Evolutionary conservation across 495 filamentous ascomycete genomes (phyloP).

Genomic region (Aspergillus egyptiacus): DNA sequence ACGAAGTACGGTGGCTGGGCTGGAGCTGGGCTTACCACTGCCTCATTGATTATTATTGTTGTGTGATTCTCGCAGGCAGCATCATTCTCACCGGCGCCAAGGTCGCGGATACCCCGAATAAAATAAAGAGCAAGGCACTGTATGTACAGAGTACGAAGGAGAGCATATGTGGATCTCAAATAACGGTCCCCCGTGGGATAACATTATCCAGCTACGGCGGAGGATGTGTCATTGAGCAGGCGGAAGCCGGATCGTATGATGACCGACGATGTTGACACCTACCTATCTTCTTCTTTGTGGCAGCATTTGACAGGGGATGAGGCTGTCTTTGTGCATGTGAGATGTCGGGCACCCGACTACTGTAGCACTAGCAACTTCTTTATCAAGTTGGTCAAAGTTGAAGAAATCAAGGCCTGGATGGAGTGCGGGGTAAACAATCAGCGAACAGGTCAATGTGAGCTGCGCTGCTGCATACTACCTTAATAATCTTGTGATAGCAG

Average conservation of each 20-base stretch:
- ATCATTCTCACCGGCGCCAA: not conserved
- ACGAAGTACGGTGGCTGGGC: not conserved
- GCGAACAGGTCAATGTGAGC: no score
- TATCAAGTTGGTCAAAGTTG: no score
- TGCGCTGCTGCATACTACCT: not conserved
- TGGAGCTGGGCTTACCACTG: not conserved
- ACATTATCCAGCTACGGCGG: not conserved
- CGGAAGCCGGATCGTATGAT: not conserved
- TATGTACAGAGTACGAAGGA: no score
- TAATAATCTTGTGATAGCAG: not conserved
- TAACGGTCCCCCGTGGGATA: no score
- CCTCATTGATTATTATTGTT: not conserved
- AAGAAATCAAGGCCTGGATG: not conserved
- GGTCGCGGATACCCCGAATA: not conserved
- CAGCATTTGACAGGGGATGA: no score
- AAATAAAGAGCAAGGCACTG: not conserved
- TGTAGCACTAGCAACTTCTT: no score
- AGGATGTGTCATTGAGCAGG: not conserved
- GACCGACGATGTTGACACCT: no score
- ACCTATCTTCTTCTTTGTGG: no score
- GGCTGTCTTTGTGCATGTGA: not conserved
- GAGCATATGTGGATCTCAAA: no score
- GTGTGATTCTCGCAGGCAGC: slow-evolving; percentile 1
- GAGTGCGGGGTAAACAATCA: not conserved
- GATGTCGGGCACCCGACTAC: no score